Evolutionary conservation across 495 filamentous ascomycete species (phyloP), one percentile per base, ranked within the genome.

Genomic region (Achaetomiella virescens): DNA sequence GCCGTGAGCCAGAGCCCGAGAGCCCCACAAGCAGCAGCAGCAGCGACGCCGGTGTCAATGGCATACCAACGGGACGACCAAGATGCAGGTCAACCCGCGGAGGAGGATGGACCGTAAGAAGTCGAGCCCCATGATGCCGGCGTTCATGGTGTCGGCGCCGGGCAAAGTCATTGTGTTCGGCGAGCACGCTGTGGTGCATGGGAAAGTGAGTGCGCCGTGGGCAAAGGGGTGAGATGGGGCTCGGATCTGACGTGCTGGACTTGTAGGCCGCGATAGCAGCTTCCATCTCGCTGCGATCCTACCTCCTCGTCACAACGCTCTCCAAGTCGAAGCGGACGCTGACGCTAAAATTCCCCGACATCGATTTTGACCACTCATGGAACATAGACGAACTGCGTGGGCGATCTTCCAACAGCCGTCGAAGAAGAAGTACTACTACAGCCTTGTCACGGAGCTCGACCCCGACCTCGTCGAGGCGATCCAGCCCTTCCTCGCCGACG

Each of bases 91-190:
- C 22, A 61, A 57, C 21, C 58, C 60, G 29, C 64, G 63, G 31
- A 60, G 58, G 42, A 73, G 57, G 58, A 60, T 73, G 63, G 59
- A 70, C 41, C 76, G 78, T 63, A 81, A 79, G 43, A 68, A 77
- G 42, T 81, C 78, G n/a, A 77, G 68, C 25, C 78, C 79, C 10
- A 81, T 82, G 79, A 76, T 91, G 74, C 91, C 92, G 6, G 75
- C 91, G 42, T 98, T 97, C 61, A 95, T 97, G 88, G 91, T 96
- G 52, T 97, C 93, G 7, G 91, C 93, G 14, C 93, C 93, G 12
- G 93, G 91, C 31, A 98, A 98, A 71, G 92, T 95, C 63, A 97
- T 98, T 67, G 89, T 96, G 17, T 96, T 87, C 70, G 93, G 93
- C 51, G 93, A 98, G 68, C 93, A 98, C 75, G 89, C 93, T 11